Percentiles rank a stretch among this genome's conserved stretches.
Conservation (phyloP, 371 early-diverging fungal genomes). For the Mortierella sp. region DNA sequence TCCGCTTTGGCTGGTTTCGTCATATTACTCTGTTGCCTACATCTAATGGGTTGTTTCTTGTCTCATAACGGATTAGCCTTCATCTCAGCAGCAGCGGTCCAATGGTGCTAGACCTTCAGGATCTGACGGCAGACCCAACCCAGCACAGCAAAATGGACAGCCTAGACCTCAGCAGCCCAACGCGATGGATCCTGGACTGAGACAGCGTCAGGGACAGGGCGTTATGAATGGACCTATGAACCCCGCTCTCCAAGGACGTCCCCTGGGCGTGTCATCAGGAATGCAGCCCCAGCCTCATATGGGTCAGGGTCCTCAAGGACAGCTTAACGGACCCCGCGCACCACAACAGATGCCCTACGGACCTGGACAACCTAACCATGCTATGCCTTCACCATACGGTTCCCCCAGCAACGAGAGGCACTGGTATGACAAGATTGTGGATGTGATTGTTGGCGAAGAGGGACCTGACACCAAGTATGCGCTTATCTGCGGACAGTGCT, state of each 20-base stretch:
- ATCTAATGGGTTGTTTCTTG: not conserved
- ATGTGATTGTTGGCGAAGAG: slow-evolving; percentile 89
- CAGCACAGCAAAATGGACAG: slow-evolving; percentile 42
- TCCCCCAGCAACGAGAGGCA: slow-evolving; percentile 44
- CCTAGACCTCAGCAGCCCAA: slow-evolving; percentile 31
- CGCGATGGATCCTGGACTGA: slow-evolving; percentile 53
- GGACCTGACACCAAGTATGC: slow-evolving; percentile 91
- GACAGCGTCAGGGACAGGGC: slow-evolving; percentile 50
- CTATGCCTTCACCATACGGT: slow-evolving; percentile 17
- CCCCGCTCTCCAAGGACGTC: slow-evolving; percentile 31
- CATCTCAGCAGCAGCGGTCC: slow-evolving; percentile 39
- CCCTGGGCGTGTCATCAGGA: slow-evolving; percentile 31
- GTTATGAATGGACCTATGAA: slow-evolving; percentile 37
- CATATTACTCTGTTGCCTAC: not conserved
- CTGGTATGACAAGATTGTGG: slow-evolving; percentile 91
- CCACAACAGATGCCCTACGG: slow-evolving; percentile 16
- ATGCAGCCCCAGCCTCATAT: slow-evolving; percentile 25
- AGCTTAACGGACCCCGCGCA: slow-evolving; percentile 30
- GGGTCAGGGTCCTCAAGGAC: slow-evolving; percentile 26
- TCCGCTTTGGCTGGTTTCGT: not conserved
- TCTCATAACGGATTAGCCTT: slow-evolving; percentile 12
- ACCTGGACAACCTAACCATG: slow-evolving; percentile 37
- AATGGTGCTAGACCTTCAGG: slow-evolving; percentile 24
- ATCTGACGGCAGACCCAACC: slow-evolving; percentile 30
- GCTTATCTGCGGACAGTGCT: slow-evolving; percentile 92